Base-by-base conservation (phyloP, 2,329 filamentous ascomycete species). In the Calonectria hawksworthii region DNA sequence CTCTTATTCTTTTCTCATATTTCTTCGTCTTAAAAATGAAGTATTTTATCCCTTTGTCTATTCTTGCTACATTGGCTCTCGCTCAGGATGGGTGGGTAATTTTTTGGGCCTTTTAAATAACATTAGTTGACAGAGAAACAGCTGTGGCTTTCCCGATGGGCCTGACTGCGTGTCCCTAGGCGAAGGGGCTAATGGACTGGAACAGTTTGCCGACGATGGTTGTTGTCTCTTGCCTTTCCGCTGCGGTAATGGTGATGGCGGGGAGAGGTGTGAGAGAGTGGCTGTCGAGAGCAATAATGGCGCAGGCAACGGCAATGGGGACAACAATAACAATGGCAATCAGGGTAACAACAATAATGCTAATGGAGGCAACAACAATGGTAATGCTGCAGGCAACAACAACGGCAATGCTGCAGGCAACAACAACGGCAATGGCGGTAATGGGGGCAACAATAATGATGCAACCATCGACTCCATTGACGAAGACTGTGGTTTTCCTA, bases 181-280 rank as follows among this genome's bases (percentile, higher is more conserved):
- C 9, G 56, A 56, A 18, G 71, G 71, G 6, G 67, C 50, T 30
- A 73, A 66, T 28, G 71, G 71, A 5, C 67, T 73, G 0, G 71
- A 73, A 30, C 66, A 73, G 18, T 73, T 73, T 16, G 66, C 50
- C 10, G 71, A 73, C 2, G 71, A 73, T 7, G 71, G 71, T 9
- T 73, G 71, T 7, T 73, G 71, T 32, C 66, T 70, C 16, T 44
- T 73, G 26, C 71, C 71, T 7, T 23, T 70, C 4, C 71, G 71
- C 23, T 73, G 71, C n/a, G 71, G 71, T 1, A 73, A 73, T 14
- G 69, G 69, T 4, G 66, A 65, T 66, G 71, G 56, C 10, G 71
- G 71, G 4, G 67, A 73, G 30, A 26, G 36, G 16, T 73, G 72
- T 21, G 72, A 70, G 54, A 51, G 67, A 9, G 72, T 73, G 11